phyloP scores from a whole-genome alignment of 306 rosid species.

The Pyrus communis region DNA sequence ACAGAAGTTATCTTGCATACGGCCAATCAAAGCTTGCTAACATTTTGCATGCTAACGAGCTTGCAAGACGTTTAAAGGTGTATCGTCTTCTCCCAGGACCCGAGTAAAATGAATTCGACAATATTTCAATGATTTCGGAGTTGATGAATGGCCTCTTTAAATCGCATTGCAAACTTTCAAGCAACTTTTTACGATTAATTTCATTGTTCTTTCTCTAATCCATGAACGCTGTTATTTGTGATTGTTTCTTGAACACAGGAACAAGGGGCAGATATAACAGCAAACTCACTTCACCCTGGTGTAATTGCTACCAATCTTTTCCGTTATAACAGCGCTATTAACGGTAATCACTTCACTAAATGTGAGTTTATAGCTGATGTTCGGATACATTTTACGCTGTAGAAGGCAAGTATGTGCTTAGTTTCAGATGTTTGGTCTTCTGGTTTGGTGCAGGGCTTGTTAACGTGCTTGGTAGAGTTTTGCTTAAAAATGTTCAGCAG shows the following conservation, averaged over 20 bases:
- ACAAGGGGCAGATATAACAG: slow-evolving; percentile 54
- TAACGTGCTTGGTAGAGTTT: slow-evolving; percentile 29
- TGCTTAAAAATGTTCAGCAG: slow-evolving; percentile 63
- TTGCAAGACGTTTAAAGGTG: slow-evolving; percentile 59
- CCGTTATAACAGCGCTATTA: slow-evolving; percentile 29
- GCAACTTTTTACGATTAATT: background rate
- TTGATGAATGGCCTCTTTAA: background rate
- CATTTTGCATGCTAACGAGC: slow-evolving; percentile 80
- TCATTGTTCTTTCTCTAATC: no score
- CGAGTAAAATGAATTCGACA: slow-evolving; percentile 2
- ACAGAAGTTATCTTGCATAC: slow-evolving; percentile 56
- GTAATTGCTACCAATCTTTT: slow-evolving; percentile 55
- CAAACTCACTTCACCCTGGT: slow-evolving; percentile 93
- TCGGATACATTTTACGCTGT: no score
- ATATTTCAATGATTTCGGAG: background rate
- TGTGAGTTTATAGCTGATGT: background rate
- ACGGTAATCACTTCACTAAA: slow-evolving; percentile 29
- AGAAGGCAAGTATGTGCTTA: background rate
- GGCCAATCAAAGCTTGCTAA: slow-evolving; percentile 95
- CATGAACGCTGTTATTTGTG: slow-evolving; percentile 1
- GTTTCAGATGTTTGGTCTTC: background rate
- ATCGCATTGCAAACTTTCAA: background rate
- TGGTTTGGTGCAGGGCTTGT: slow-evolving; percentile 41
- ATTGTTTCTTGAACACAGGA: slow-evolving; percentile 57
- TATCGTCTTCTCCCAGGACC: slow-evolving; percentile 6